Base-by-base conservation (phyloP, 176 grass and related monocot genomes). In the Elymus sibiricus region DNA sequence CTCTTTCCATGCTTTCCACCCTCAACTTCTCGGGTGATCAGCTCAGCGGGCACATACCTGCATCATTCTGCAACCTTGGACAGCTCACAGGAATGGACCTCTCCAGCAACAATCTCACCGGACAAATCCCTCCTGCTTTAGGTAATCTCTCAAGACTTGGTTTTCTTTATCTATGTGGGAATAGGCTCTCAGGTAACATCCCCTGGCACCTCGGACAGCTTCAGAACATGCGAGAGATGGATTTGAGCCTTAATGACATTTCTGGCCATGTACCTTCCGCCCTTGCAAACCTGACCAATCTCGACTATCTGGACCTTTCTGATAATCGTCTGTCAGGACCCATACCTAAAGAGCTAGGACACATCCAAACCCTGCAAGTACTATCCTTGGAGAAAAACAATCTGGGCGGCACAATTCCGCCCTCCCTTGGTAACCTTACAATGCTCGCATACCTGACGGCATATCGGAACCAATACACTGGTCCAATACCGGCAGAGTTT, bases 281-380 rank as follows among this genome's bases (percentile, higher is more conserved):
- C 27, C 44, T 92, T 5, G 90, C 55, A 11, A 89, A 86, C 22
- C 75, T 88, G n/a, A 64, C 64, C 1, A 88, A 59, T 21, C 44
- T 92, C 2, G 12, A 3, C 8, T 4, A 15, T 31, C 39, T 91
- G 29, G 17, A 16, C 4, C 15, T 91, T 24, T 37, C 4, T 28
- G 4, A 3, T 0, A 91, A 91, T 29, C 25, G 55, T 2, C 38
- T 92, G 2, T 81, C 86, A 6, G 86, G 90, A 5, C 17, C 8
- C 3, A 85, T 92, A 27, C 89, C 85, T 11, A 0, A 11, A 26
- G 84, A 79, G 22, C 39, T 91, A 11, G 64, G 67, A 43, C 84
- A 28, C 0, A 0, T 69, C 25, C 87, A 25, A 29, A 62, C 32
- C 2, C 79, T 39, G 15, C 29, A n/a, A 19, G 10, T 6, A 46